A percentile compares a stretch with the other conserved stretches of the same genome.
These are phyloP conservation scores for Scedosporium dehoogii DNA, from an alignment of 2,329 filamentous ascomycete genomes.

Conservation along the genomic window DNA sequence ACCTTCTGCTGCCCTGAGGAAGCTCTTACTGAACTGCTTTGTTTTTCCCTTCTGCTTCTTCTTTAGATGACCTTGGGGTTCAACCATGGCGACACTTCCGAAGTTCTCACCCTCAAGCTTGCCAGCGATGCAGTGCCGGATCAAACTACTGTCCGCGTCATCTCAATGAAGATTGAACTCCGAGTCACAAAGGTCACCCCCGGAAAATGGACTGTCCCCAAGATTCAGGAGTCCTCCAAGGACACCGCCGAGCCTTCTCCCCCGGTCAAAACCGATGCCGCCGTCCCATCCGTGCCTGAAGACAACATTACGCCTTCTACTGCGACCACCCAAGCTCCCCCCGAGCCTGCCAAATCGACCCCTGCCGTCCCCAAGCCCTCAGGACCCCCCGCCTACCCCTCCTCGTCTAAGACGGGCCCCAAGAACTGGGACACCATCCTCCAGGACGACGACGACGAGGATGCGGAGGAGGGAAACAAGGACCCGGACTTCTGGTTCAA, in stretches of 20 bases:
- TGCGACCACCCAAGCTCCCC: constrained; percentile 1
- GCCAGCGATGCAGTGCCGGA: neutral
- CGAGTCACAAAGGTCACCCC: constrained; percentile 55
- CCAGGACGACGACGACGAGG: constrained; percentile 43
- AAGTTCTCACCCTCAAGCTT: neutral
- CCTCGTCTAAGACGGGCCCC: constrained; percentile 70
- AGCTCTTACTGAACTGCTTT: neutral
- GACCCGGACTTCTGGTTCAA: constrained; percentile 82
- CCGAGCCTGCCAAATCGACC: constrained; percentile 6
- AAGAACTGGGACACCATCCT: constrained; percentile 88
- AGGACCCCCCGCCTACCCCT: constrained; percentile 61
- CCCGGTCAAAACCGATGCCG: neutral
- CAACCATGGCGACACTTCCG: neutral
- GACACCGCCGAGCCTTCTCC: neutral
- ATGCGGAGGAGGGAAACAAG: constrained; percentile 40
- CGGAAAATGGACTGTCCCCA: constrained; percentile 55
- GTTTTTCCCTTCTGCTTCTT: neutral
- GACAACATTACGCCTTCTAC: neutral
- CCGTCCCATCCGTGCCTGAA: neutral
- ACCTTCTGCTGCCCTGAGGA: neutral
- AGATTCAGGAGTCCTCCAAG: neutral
- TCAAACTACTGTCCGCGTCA: constrained; percentile 47
- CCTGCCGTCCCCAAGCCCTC: neutral
- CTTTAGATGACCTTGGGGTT: neutral
- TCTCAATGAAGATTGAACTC: constrained; percentile 73